Percentiles rank a stretch among this genome's conserved stretches.
Evolutionary conservation across 768 basidiomycete species (phyloP).

Genomic region (Kondoa malvinella): DNA sequence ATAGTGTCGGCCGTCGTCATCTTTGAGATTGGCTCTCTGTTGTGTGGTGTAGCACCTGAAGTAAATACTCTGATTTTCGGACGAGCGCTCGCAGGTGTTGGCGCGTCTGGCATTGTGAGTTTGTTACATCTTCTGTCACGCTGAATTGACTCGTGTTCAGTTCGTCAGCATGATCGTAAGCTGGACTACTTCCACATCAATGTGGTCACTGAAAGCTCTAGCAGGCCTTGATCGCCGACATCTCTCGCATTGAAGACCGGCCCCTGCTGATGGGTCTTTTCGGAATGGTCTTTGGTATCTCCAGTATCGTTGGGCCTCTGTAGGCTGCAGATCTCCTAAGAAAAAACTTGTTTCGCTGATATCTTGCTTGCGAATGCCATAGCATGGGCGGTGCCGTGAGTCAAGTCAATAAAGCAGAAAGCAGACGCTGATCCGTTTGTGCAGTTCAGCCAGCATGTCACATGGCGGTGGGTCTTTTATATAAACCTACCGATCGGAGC

Average conservation of each 20-base stretch:
- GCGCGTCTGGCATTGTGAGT: conserved; percentile 36
- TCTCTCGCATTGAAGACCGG: conserved; percentile 25
- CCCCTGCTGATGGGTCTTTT: conserved; percentile 35
- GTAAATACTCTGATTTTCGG: conserved; percentile 35
- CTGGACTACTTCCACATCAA: conserved; percentile 23
- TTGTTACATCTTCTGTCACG: too few species aligned
- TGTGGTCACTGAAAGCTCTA: background rate
- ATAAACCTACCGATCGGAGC: conserved; percentile 31
- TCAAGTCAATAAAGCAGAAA: too few species aligned
- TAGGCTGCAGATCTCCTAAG: conserved; percentile 2
- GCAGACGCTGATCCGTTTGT: too few species aligned
- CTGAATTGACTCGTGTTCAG: too few species aligned
- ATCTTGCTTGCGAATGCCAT: too few species aligned
- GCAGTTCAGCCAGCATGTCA: conserved; percentile 40
- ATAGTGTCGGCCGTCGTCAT: conserved; percentile 5
- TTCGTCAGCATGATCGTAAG: background rate
- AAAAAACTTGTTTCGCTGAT: too few species aligned
- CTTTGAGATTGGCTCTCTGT: conserved; percentile 35
- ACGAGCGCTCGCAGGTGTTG: conserved; percentile 38
- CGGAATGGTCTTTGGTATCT: conserved; percentile 34
- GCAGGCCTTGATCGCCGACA: conserved; percentile 26
- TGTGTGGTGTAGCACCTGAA: conserved; percentile 35
- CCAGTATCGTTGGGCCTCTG: conserved; percentile 19
- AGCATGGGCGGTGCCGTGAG: too few species aligned
- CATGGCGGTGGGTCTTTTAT: conserved; percentile 44